Evolutionary conservation across 129 eudicot genomes (phyloP).

Genomic region (Apium graveolens): DNA sequence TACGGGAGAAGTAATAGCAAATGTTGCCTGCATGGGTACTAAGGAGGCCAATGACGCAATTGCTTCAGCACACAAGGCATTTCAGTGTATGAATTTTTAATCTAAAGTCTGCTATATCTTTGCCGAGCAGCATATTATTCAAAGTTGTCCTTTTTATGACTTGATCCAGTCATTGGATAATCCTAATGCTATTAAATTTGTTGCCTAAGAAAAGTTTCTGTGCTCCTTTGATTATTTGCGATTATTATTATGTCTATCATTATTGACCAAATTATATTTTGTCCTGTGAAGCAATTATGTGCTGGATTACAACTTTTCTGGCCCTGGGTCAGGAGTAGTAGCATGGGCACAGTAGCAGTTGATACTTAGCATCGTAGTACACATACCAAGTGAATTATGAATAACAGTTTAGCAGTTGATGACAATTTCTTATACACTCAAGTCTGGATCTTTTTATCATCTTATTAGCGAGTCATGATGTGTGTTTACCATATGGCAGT

Average conservation of each 20-base stretch:
- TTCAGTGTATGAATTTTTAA: slow-evolving; percentile 26
- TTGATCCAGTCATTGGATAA: not conserved
- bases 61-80: slow-evolving; percentile 70
- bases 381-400: not conserved
- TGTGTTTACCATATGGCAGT: not conserved
- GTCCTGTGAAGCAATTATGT: not conserved
- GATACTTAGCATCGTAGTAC: not conserved
- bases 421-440: not conserved
- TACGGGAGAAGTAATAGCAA: slow-evolving; percentile 65
- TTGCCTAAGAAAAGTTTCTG: not conserved
- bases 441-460: not conserved
- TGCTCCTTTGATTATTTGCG: not conserved
- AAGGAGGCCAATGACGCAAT: slow-evolving; percentile 84
- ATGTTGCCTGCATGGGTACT: slow-evolving; percentile 80
- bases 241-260: not conserved
- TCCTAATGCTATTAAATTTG: not conserved
- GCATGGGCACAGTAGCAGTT: not conserved
- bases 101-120: not conserved
- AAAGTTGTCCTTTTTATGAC: not conserved
- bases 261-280: not conserved
- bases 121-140: not conserved
- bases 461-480: not conserved
- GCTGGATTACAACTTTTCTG: not conserved
- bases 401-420: not conserved
- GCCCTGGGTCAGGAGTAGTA: not conserved